Base-by-base conservation (phyloP, 192 early-diverging fungal species). In the Umbelopsis sp. region DNA sequence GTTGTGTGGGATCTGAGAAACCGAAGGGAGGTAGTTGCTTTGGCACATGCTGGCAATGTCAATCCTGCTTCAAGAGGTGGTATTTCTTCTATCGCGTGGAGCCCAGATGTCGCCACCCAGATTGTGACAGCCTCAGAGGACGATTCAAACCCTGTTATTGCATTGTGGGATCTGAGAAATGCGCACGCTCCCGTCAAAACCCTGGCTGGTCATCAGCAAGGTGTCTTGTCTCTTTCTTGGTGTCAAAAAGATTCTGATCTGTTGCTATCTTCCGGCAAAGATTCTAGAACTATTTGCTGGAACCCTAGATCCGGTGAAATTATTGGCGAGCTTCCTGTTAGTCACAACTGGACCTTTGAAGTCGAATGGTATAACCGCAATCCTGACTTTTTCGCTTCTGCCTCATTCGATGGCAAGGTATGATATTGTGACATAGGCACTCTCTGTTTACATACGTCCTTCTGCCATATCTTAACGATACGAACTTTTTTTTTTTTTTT, bases 1-100 rank as follows among this genome's bases (percentile, higher is more conserved):
- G 96, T 97, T 31, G 90, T 99, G 10, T 99, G 96, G 96, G 97
- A 99, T 87, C 84, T 99, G 70, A 85, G 92, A 51, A 89, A 91
- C 51, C 84, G 91, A 50, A 89, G 92, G 45, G 96, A 99, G 72
- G 87, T 97, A 31, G 91, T 97, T 51, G 82, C 87, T 38, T 86
- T 99, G 49, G 81, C 80, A 70, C 26, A 83, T 82, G 75, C 86
- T 85, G 49, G 85, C 29, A 73, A 73, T 17, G 69, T 71, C 24
- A 80, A 78, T 31, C 83, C 71, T 66, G 74, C 85, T 32, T 87
- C 86, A 17, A 84, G 96, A 45, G 89, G 87, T 53, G 91, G 91
- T 12, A 91, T 95, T 43, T 93, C 94, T 0, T 86, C 90, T 20
- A 79, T 95, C 66, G 88, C 92, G 4, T 99, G 97, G 97, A 93